Evolutionary conservation across 1,284 basidiomycete species (phyloP).

Genomic region (Sporisorium scitamineum): DNA sequence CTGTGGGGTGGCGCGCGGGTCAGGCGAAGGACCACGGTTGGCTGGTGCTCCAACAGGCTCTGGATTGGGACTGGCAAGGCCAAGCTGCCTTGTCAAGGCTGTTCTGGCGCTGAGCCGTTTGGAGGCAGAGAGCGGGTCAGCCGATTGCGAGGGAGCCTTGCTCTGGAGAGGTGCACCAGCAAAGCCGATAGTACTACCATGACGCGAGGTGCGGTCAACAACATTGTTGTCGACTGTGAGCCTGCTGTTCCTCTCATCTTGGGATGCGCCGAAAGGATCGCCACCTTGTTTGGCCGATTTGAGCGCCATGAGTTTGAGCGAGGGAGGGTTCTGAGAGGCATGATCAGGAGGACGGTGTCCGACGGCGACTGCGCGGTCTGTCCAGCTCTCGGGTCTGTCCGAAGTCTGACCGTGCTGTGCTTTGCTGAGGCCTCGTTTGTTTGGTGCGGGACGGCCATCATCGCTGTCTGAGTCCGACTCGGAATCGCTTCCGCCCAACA

Average conservation of each 20-base stretch:
- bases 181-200: constrained; percentile 59
- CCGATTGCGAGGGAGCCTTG: not conserved
- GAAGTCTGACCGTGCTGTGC: constrained; percentile 7
- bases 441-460: constrained; percentile 29
- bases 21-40: constrained; percentile 12
- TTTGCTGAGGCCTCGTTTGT: constrained; percentile 1
- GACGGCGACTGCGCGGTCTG: constrained; percentile 57
- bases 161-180: constrained; percentile 11
- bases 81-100: constrained; percentile 56
- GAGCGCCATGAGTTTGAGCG: constrained; percentile 61
- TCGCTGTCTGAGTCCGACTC: constrained; percentile 55
- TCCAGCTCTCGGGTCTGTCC: constrained; percentile 53
- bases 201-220: constrained; percentile 48
- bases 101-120: constrained; percentile 44
- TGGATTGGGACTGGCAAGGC: constrained; percentile 39
- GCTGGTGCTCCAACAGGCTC: constrained; percentile 3
- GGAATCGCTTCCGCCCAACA: constrained; percentile 46
- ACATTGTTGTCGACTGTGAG: constrained; percentile 37
- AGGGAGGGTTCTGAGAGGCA: constrained; percentile 64
- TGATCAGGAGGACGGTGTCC: constrained; percentile 60
- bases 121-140: constrained; percentile 3
- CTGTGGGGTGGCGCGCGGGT: constrained; percentile 11
- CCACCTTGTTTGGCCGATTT: constrained; percentile 49
- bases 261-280: constrained; percentile 12
- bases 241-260: constrained; percentile 30